Base-by-base conservation (phyloP, 1,139 yeast genomes). In the Zygoascus meyerae region DNA sequence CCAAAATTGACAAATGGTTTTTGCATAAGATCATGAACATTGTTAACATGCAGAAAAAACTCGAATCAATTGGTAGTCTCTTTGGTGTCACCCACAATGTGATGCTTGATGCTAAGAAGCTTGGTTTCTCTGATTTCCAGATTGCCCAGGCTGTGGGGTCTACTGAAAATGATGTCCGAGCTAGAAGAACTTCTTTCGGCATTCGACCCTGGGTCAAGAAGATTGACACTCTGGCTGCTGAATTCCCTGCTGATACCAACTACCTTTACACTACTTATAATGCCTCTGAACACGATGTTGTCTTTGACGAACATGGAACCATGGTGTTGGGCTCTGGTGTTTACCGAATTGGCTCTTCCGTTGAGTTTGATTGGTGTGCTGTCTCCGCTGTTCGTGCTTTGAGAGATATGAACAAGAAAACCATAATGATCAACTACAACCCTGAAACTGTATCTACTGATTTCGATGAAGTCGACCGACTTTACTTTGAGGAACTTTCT, bases 291-390 rank as follows among this genome's bases (percentile, higher is more conserved):
- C 83, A 84, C 57, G 98, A 92, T 68, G 82, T 92, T 49, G 77
- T 73, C 37, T 92, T 92, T 63, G 78, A 86, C 61, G 97, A 90
- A 54, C 78, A 86, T 56, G 97, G 98, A 62, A 83, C 94, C 53
- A 74, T 92, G 79, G 98, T 92, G 38, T 75, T 92, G 57, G 98
- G 98, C 47, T 90, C 97, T 10, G 98, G 98, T 72, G 98, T 92
- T 47, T 92, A 92, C 77, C 81, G 98, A 70, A 92, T 92, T 65
- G 98, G 98, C 51, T 90, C 97, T 3, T 90, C 97, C 21, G 98
- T 92, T 51, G 98, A 92, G 71, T 92, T 92, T 61, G 98, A 92
- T 70, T 92, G 98, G 98, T 92, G 98, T 77, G 98, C 97, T 44
- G 98, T 92, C 52, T 80, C 95, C 52, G 85, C 98, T 49, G 97